phyloP scores from a whole-genome alignment of 345 rosid genomes.

The Pistacia vera region DNA sequence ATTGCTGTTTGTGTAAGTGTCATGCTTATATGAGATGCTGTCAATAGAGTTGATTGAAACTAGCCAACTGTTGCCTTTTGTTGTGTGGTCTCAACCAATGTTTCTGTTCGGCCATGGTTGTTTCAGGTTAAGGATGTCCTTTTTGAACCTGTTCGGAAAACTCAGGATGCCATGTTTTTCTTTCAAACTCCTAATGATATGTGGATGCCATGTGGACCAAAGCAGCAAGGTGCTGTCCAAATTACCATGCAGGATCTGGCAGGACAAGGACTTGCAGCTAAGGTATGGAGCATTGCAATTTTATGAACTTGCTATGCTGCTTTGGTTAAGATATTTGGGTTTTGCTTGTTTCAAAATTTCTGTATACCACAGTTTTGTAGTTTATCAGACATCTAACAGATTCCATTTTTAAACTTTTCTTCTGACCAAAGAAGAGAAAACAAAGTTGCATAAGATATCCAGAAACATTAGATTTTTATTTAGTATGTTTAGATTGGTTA shows the following conservation, averaged over 20 bases:
- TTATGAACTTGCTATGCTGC: not conserved
- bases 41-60: not conserved
- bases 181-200: conserved; percentile 54
- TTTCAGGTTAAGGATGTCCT: conserved; percentile 90
- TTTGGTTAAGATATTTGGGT: not conserved
- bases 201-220: conserved; percentile 94
- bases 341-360: conserved; percentile 1
- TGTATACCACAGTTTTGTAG: not conserved
- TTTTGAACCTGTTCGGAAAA: conserved; percentile 93
- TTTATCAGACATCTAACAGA: not conserved
- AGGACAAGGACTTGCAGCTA: conserved; percentile 62
- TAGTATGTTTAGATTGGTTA: not conserved
- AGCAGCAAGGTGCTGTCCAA: conserved; percentile 74
- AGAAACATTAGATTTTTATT: not conserved
- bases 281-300: conserved; percentile 43
- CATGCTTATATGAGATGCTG: conserved; percentile 7
- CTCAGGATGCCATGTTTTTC: conserved; percentile 90
- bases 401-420: not conserved
- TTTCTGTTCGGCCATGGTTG: not conserved
- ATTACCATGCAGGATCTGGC: conserved; percentile 87
- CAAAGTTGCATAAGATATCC: not conserved
- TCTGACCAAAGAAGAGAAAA: not conserved
- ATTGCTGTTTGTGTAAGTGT: conserved; percentile 86
- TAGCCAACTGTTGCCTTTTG: not conserved
- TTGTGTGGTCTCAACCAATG: not conserved